Base-by-base conservation (phyloP, 2,329 filamentous ascomycete genomes). In the Rhinocladiella similis region DNA sequence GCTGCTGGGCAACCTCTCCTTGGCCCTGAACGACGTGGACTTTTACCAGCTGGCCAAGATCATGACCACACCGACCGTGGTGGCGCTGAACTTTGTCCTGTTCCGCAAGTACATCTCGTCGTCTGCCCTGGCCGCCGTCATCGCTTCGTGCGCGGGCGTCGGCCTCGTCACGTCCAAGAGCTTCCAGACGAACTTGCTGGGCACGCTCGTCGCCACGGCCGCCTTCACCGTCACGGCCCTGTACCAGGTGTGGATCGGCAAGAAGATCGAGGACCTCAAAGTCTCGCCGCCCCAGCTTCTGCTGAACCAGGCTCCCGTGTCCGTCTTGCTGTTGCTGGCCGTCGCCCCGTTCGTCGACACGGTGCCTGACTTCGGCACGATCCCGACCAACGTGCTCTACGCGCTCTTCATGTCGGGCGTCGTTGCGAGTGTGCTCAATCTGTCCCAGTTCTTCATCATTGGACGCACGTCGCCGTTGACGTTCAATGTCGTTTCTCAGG, bases 61-160 rank as follows among this genome's bases (percentile, higher is more conserved):
- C 41, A 57, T 57, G 54, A 57, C 54, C 16, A 49, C 54, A 18
- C 54, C 54, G 27, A 57, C 50, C n/a, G 54, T 57, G 3, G 54
- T 57, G 18, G 35, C 45, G 2, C 19, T 57, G 16, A 53, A 53
- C 48, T 57, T 53, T 20, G 33, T 57, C 19, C 49, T 57, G 3
- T 57, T 53, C 41, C 16, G 50, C 5, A 47, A 25, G 35, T 13
- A n/a, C 13, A 83, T 85, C 38, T 16, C 51, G 6, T 20, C 12
- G 13, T 25, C 42, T 6, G 10, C 41, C 6, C 33, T 54, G n/a
- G 3, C 25, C n/a, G 51, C 51, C 33, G 41, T 54, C 14, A 7
- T 54, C 27, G 42, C 41, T 7, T 38, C 51, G 2, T 89, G 85
- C 64, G 36, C 80, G 1, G 86, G 86, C 36, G 85, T 89, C 3